Percentiles rank a stretch among this genome's conserved stretches.
Evolutionary conservation across 208 protist genomes (phyloP).

Genomic region (Entamoeba invadens): DNA sequence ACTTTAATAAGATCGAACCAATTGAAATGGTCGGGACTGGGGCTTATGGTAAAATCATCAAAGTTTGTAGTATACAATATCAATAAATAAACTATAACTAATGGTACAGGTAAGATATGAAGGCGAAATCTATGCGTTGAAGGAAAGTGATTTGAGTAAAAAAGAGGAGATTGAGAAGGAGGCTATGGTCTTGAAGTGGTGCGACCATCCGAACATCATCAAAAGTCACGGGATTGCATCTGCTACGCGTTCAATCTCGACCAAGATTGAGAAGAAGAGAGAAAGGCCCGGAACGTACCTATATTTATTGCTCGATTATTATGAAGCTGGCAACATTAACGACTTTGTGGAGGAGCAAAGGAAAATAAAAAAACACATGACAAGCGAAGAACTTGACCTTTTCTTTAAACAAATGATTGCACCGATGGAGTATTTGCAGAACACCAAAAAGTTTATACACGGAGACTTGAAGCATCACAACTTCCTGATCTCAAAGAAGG

Average conservation of each 20-base stretch:
- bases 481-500: neutral
- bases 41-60: neutral
- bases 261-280: neutral
- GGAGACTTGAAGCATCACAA: neutral
- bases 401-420: neutral
- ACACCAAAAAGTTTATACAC: neutral
- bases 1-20: neutral
- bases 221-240: neutral
- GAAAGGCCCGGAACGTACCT: neutral
- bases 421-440: neutral
- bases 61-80: too few species aligned
- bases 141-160: neutral
- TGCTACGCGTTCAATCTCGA: neutral
- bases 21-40: neutral
- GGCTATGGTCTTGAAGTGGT: neutral
- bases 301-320: neutral
- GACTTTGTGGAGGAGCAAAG: neutral
- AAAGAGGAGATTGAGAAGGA: neutral
- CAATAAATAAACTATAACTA: too few species aligned
- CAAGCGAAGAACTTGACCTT: neutral
- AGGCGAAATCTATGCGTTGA: neutral
- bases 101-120: neutral
- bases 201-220: neutral
- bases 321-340: neutral
- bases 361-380: neutral